These are phyloP conservation scores for Sergeia podlipaevii DNA, from an alignment of 208 protist species.

Conservation along the genomic window DNA sequence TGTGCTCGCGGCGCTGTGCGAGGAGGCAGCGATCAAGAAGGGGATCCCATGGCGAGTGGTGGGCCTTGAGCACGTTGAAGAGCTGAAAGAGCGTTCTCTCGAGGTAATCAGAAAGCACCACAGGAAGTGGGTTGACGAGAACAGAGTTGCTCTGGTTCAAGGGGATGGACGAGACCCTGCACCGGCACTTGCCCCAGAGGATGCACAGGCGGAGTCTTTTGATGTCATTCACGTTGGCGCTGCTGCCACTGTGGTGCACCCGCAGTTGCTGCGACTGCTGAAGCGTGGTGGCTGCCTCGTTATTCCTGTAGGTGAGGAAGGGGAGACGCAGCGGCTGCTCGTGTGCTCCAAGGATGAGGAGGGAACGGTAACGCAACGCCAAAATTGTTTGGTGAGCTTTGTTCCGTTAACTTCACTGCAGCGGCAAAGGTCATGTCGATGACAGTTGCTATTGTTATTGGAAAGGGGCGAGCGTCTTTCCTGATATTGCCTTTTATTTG, in stretches of 20 bases:
- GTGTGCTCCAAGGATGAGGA: slow-evolving; percentile 54
- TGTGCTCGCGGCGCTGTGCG: slow-evolving; percentile 52
- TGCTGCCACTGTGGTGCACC: slow-evolving; percentile 33
- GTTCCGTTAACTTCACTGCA: slow-evolving; percentile 77
- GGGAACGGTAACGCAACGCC: slow-evolving; percentile 32
- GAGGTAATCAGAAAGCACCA: slow-evolving; percentile 41
- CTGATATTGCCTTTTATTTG: background rate
- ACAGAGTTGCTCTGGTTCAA: slow-evolving; percentile 34
- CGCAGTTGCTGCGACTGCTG: slow-evolving; percentile 44
- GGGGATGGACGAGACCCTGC: slow-evolving; percentile 64
- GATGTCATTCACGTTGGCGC: slow-evolving; percentile 90
- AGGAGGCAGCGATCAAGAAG: slow-evolving; percentile 6
- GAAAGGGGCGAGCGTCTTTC: background rate
- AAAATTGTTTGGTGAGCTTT: slow-evolving; percentile 51
- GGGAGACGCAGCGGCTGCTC: slow-evolving; percentile 51
- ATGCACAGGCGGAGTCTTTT: slow-evolving; percentile 19
- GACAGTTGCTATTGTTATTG: background rate
- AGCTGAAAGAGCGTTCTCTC: slow-evolving; percentile 40
- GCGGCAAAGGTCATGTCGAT: slow-evolving; percentile 17
- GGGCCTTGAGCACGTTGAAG: slow-evolving; percentile 78
- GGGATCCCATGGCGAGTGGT: slow-evolving; percentile 35
- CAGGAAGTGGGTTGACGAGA: slow-evolving; percentile 25
- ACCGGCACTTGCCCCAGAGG: slow-evolving; percentile 11
- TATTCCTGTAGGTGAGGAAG: slow-evolving; percentile 62
- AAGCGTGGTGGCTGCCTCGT: slow-evolving; percentile 54